These are phyloP conservation scores for Hymenochaete sp. DNA, from an alignment of 1,284 basidiomycete genomes.

Conservation along the genomic window DNA sequence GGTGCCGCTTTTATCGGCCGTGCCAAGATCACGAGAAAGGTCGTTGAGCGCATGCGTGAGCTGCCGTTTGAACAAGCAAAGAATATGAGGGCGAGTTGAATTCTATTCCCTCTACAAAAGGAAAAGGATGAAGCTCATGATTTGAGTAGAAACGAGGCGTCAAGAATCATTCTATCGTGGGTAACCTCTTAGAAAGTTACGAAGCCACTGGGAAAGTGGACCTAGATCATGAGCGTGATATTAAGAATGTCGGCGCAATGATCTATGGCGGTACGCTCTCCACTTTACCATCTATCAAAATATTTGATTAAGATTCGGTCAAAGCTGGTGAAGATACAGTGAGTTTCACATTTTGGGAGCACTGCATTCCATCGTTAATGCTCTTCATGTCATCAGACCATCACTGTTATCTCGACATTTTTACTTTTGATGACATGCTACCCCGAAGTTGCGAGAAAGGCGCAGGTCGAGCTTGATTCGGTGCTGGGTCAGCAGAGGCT, in stretches of 20 bases:
- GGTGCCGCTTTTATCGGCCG: constrained; percentile 3
- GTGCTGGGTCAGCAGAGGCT: constrained; percentile 21
- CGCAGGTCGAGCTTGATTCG: constrained; percentile 21
- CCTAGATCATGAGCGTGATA: constrained; percentile 14
- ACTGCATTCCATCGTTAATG: too few relatives aligned
- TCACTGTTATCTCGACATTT: constrained; percentile 1
- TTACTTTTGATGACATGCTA: constrained; percentile 7
- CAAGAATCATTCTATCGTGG: too few relatives aligned
- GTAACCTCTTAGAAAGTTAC: constrained; percentile 13
- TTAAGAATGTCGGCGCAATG: constrained; percentile 14
- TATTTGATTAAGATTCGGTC: too few relatives aligned
- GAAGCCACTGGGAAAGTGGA: constrained; percentile 7
- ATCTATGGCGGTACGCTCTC: constrained; percentile 16
- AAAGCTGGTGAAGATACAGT: background rate
- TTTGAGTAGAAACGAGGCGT: too few relatives aligned
- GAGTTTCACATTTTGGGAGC: too few relatives aligned
- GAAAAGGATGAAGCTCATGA: too few relatives aligned
- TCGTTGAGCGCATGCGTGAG: too few relatives aligned
- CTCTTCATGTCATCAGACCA: background rate
- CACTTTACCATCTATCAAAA: too few relatives aligned
- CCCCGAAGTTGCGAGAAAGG: constrained; percentile 19
- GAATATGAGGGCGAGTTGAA: too few relatives aligned
- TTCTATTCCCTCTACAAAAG: too few relatives aligned
- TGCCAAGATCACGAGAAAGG: too few relatives aligned
- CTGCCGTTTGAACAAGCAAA: too few relatives aligned